Evolutionary conservation across 495 filamentous ascomycete genomes (phyloP).

Genomic region (Talaromyces borbonicus): DNA sequence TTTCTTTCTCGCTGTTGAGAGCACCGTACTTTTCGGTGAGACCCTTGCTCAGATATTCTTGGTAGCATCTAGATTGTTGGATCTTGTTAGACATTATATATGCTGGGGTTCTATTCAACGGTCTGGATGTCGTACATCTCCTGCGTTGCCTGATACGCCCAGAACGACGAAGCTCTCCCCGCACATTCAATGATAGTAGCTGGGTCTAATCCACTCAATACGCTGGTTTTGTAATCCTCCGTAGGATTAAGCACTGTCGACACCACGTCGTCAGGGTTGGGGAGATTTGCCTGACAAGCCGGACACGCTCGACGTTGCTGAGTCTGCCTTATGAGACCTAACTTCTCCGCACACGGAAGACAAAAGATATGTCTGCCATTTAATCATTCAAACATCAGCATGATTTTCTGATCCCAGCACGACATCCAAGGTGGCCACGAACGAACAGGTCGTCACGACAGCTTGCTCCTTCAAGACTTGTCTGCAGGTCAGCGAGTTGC

Average conservation of each 20-base stretch:
- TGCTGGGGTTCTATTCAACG: neutral
- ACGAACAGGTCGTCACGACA: conserved; percentile 90
- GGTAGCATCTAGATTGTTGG: conserved; percentile 53
- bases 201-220: conserved; percentile 76
- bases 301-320: conserved; percentile 58
- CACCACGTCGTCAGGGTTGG: conserved; percentile 69
- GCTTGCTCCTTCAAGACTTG: conserved; percentile 62
- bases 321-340: conserved; percentile 52
- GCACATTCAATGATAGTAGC: conserved; percentile 86
- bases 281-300: conserved; percentile 63
- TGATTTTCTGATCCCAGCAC: neutral
- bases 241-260: conserved; percentile 69
- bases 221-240: conserved; percentile 90
- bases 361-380: conserved; percentile 92
- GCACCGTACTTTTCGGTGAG: conserved; percentile 64
- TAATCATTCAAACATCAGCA: too few species aligned
- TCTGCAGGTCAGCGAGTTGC: conserved; percentile 77
- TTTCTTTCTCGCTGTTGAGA: conserved; percentile 66
- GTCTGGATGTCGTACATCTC: conserved; percentile 54
- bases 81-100: conserved; percentile 14
- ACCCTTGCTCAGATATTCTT: conserved; percentile 63
- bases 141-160: conserved; percentile 84
- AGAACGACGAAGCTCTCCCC: conserved; percentile 73
- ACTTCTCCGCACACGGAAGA: conserved; percentile 55
- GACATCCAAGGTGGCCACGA: conserved; percentile 9